These are phyloP conservation scores for Eucalyptus curtisii DNA, from an alignment of 345 rosid species.

Conservation along the genomic window DNA sequence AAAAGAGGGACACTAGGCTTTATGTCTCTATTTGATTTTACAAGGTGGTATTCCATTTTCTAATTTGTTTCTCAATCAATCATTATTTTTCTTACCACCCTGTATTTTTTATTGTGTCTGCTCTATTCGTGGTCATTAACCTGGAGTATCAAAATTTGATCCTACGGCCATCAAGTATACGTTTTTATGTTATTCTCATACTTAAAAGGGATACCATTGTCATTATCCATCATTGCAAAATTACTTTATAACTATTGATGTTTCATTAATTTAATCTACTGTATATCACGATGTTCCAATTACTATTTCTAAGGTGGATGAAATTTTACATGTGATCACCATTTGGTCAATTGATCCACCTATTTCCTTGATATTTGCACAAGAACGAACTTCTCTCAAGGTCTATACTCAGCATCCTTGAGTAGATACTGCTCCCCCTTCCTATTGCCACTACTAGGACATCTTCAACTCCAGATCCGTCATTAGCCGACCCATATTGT, in stretches of 20 bases:
- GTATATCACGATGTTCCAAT: background rate
- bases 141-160: background rate
- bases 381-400: background rate
- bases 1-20: accelerated
- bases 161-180: background rate
- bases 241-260: background rate
- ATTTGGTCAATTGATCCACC: background rate
- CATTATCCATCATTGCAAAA: too few relatives aligned
- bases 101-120: too few relatives aligned
- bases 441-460: background rate
- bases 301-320: background rate
- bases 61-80: background rate
- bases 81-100: too few relatives aligned
- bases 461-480: accelerated
- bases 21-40: too few relatives aligned
- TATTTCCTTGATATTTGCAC: too few relatives aligned
- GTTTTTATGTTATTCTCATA: background rate
- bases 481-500: too few relatives aligned
- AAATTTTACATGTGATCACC: background rate
- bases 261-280: too few relatives aligned
- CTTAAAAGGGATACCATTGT: background rate
- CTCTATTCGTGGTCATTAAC: background rate
- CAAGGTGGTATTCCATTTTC: background rate
- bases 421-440: background rate
- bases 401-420: background rate